Conservation (phyloP, 2,329 filamentous ascomycete genomes). For the Diaporthe velutina region DNA sequence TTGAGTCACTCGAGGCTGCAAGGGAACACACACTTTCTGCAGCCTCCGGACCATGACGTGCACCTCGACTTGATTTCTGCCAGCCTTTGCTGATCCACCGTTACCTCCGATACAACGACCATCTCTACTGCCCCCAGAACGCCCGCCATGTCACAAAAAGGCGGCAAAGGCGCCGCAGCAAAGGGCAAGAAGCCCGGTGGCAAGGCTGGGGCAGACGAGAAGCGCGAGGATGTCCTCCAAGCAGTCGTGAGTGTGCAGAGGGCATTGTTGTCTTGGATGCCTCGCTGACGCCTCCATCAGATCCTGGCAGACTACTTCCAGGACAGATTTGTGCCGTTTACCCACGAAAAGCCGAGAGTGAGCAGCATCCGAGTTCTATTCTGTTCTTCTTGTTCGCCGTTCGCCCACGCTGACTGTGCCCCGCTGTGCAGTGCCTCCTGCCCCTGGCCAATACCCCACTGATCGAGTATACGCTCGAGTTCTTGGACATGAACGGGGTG, state of each 20-base stretch:
- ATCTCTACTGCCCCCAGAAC: not conserved
- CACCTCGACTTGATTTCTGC: constrained; percentile 1
- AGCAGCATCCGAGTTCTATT: constrained; percentile 46
- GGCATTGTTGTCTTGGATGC: constrained; percentile 42
- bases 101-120: not conserved
- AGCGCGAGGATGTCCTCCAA: constrained; percentile 70
- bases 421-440: constrained; percentile 79
- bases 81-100: not conserved
- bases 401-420: constrained; percentile 38
- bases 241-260: constrained; percentile 61
- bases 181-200: constrained; percentile 69
- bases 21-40: not conserved
- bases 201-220: constrained; percentile 61
- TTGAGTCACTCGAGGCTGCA: constrained; percentile 29
- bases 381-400: not conserved
- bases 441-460: constrained; percentile 93
- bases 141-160: constrained; percentile 58
- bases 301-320: constrained; percentile 96
- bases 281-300: constrained; percentile 57
- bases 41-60: constrained; percentile 21
- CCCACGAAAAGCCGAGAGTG: constrained; percentile 88
- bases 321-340: constrained; percentile 90
- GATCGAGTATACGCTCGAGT: constrained; percentile 98
- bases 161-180: constrained; percentile 50
- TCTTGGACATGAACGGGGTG: constrained; percentile 94